Conservation (phyloP, 345 rosid species). For the Litchi chinensis region DNA sequence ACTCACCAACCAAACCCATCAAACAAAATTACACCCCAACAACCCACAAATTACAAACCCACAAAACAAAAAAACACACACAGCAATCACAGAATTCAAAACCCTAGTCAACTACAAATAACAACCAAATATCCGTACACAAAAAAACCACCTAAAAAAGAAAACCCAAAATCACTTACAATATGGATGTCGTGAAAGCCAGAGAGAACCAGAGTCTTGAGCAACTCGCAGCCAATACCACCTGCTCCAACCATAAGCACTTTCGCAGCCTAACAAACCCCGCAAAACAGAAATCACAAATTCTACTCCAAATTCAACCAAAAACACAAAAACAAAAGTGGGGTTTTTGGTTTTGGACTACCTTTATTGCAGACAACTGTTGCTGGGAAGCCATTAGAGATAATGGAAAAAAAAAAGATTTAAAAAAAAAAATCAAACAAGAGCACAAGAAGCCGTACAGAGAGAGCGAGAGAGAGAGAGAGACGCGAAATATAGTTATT, state of each 20-base stretch:
- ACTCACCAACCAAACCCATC: neutral
- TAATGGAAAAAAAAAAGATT: too few species aligned
- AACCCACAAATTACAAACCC: neutral
- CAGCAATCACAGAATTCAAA: neutral
- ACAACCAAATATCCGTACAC: neutral
- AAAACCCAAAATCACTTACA: conserved; percentile 46
- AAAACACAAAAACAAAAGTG: neutral
- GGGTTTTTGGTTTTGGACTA: conserved; percentile 20
- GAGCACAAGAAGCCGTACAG: neutral
- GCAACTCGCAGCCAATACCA: conserved; percentile 98
- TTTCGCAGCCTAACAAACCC: conserved; percentile 76
- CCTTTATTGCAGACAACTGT: conserved; percentile 61
- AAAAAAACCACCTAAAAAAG: neutral
- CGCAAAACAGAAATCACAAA: conserved; percentile 14
- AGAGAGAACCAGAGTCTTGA: conserved; percentile 93
- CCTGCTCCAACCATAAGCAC: conserved; percentile 99
- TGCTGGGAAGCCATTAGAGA: conserved; percentile 52
- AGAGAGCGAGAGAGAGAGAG: conserved; percentile 25
- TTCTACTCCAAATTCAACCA: neutral
- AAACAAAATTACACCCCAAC: neutral
- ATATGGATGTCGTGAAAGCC: conserved; percentile 93
- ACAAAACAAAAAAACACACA: neutral
- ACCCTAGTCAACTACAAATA: conserved; percentile 14
- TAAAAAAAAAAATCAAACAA: neutral
- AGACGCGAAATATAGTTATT: conserved; percentile 6